Evolutionary conservation across 768 basidiomycete genomes (phyloP), one percentile per base, ranked within the genome.

Genomic region (Lentinula sp.): DNA sequence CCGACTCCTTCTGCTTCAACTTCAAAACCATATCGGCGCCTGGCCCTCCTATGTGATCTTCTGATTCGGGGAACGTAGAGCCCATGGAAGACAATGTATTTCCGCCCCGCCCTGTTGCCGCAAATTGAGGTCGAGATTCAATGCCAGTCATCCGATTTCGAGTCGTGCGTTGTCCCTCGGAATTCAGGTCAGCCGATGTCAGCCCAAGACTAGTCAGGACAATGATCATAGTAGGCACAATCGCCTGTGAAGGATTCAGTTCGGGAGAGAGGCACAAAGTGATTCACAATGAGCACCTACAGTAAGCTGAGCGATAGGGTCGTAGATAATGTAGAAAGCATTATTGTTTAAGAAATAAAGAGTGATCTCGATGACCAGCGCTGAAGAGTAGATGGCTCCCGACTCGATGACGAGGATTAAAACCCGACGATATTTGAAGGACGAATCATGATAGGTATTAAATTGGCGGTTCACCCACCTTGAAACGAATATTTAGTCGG

Each of bases 241-340:
- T 72, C 15, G 68, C 69, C 71, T 72, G 13, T 16, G 32, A 31
- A 40, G 63, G 10, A 32, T 16, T 37, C 2, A 21, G 48, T 40
- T 45, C 23, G 4, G 4, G 46, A 3, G 10, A 10, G 37, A 16
- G 5, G 9, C 34, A 15, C 11, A n/a, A 50, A 37, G n/a, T 9
- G 18, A 18, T 5, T 8, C 6, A 39, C 8, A 2, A 28, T 11
- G 31, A 45, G 11, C 28, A 60, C 62, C 13, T 21, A 55, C 62
- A 13, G 62, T 60, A n/a, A 63, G 43, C 39, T 63, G 62, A 48
- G 62, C 62, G 64, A 73, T 70, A n/a, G 73, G 70, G 61, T 75
- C 74, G 49, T 73, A 72, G n/a, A 74, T 63, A 56, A 74, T 74
- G 66, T 74, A 74, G 64, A 75, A 71, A 15, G 70, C 70, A 61